phyloP scores from a whole-genome alignment of 306 rosid species.

The Cyamopsis tetragonoloba region DNA sequence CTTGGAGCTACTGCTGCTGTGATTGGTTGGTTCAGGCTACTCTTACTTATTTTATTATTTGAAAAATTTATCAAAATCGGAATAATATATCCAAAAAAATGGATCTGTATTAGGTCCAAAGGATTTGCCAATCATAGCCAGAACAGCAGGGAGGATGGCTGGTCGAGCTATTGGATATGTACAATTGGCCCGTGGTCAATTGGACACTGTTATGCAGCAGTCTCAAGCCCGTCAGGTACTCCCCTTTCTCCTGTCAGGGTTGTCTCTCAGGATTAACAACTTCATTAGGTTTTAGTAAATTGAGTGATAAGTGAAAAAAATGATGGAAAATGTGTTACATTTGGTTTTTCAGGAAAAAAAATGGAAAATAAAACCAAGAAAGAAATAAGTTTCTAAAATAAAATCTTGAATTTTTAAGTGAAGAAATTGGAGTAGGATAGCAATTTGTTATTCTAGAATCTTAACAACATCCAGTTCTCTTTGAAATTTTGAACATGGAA shows the following conservation, averaged over 20 bases:
- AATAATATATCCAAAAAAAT: too few species aligned
- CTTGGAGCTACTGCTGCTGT: conserved; percentile 43
- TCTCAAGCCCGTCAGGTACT: conserved; percentile 83
- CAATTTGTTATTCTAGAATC: background rate
- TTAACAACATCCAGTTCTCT: background rate
- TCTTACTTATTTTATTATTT: background rate
- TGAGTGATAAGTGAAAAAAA: too few species aligned
- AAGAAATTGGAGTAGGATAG: background rate
- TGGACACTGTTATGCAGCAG: conserved; percentile 75
- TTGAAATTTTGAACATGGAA: conserved; percentile 13
- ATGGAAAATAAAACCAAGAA: background rate
- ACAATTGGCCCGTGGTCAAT: conserved; percentile 87
- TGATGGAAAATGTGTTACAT: too few species aligned
- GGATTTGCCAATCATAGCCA: conserved; percentile 48
- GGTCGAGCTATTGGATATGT: conserved; percentile 73
- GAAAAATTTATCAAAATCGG: background rate
- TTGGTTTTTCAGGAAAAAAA: background rate
- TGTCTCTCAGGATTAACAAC: background rate
- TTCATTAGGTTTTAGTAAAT: background rate
- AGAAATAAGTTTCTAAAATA: background rate
- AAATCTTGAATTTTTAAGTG: background rate
- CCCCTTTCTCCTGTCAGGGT: background rate
- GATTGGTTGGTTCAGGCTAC: conserved; percentile 24
- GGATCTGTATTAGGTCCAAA: conserved; percentile 34
- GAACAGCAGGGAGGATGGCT: conserved; percentile 46